Percentiles rank a stretch among this genome's conserved stretches.
Evolutionary conservation across 2,329 filamentous ascomycete species (phyloP).

Genomic region (Apiospora malaysiana): DNA sequence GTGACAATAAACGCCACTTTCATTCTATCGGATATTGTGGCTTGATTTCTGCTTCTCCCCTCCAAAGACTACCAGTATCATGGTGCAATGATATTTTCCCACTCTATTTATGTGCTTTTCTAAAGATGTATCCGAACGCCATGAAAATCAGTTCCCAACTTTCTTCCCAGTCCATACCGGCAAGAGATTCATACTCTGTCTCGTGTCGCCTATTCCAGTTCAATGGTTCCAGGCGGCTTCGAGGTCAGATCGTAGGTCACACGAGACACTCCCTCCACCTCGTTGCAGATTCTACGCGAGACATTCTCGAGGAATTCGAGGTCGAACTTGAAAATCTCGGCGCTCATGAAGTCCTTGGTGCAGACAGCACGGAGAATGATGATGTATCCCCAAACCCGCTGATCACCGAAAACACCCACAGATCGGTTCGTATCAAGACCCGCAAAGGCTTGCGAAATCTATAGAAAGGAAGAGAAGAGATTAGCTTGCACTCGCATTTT

Average conservation of each 20-base stretch:
- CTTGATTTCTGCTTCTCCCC: not conserved
- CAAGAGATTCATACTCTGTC: not conserved
- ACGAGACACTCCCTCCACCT: slow-evolving; percentile 74
- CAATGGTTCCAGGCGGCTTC: slow-evolving; percentile 66
- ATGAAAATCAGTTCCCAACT: not conserved
- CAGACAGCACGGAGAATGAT: slow-evolving; percentile 51
- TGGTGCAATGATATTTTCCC: not conserved
- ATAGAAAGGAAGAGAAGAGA: slow-evolving; percentile 11
- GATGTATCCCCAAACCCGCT: slow-evolving; percentile 41
- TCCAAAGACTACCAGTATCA: not conserved
- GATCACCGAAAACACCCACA: slow-evolving; percentile 63
- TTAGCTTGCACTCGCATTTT: too few species aligned
- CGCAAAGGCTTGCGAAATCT: slow-evolving; percentile 56
- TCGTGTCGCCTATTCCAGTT: slow-evolving; percentile 51
- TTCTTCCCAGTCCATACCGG: not conserved
- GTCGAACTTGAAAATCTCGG: slow-evolving; percentile 58
- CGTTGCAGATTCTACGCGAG: slow-evolving; percentile 73
- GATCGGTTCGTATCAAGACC: slow-evolving; percentile 48
- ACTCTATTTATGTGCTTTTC: not conserved
- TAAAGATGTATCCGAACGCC: not conserved
- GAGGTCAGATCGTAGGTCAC: slow-evolving; percentile 66
- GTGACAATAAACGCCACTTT: not conserved
- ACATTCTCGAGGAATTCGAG: slow-evolving; percentile 54
- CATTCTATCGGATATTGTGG: not conserved
- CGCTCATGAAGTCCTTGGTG: slow-evolving; percentile 71